These are phyloP conservation scores for Boletellus deceptivus DNA, from an alignment of 1,284 basidiomycete genomes.

Conservation along the genomic window DNA sequence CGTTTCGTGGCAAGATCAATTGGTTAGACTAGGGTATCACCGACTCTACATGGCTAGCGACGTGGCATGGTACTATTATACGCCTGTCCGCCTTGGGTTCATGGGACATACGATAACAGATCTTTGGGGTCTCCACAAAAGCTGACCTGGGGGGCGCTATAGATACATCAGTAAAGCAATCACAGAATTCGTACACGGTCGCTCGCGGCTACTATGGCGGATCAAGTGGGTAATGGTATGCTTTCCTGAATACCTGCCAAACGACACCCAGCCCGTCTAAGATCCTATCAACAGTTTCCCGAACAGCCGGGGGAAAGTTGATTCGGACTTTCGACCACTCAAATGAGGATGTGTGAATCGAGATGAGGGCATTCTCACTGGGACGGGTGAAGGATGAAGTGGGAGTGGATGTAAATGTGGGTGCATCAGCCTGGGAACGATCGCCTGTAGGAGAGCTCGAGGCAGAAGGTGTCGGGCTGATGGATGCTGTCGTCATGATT, in stretches of 20 bases:
- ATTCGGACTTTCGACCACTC: constrained; percentile 29
- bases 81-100: too few relatives aligned
- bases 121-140: too few relatives aligned
- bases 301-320: constrained; percentile 27
- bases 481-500: constrained; percentile 6
- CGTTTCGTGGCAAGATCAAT: too few relatives aligned
- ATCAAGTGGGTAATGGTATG: constrained; percentile 57
- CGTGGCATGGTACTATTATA: too few relatives aligned
- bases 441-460: constrained; percentile 6
- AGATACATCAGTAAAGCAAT: constrained; percentile 17
- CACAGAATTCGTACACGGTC: constrained; percentile 7
- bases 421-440: constrained; percentile 9
- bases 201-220: constrained; percentile 36
- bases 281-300: constrained; percentile 32
- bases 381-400: constrained; percentile 10
- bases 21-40: too few relatives aligned
- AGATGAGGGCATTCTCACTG: constrained; percentile 18
- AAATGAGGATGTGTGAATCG: constrained; percentile 17
- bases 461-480: constrained; percentile 2
- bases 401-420: constrained; percentile 11
- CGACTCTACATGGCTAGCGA: too few relatives aligned
- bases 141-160: background rate
- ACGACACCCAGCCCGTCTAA: constrained; percentile 39
- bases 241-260: constrained; percentile 48
- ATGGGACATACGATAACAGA: too few relatives aligned